Base-by-base conservation (phyloP, 2,329 filamentous ascomycete species). In the Cladosporium velox region DNA sequence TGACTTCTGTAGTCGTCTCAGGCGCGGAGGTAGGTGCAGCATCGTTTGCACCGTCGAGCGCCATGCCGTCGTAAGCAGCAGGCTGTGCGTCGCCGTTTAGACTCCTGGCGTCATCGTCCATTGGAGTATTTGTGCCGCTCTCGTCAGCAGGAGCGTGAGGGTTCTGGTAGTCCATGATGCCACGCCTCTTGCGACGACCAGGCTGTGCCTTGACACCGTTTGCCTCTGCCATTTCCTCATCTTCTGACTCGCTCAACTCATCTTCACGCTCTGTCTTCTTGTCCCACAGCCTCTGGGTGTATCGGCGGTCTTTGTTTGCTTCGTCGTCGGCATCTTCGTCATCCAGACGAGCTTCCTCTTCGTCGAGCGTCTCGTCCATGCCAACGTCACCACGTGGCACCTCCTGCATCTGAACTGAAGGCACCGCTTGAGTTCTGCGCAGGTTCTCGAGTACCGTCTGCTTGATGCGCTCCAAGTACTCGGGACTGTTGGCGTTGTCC, bases 321-420 rank as follows among this genome's bases (percentile, higher is more conserved):
- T 97, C 93, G 63, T 92, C 91, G 69, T 98, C 93, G 1, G 91
- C 72, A 69, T 98, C 93, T 11, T 92, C 72, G 70, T 90, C 88
- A 67, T 90, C 88, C 49, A 89, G 79, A 41, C 86, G 83, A 24
- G 86, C 88, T 73, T 90, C 88, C 35, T 85, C 85, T 67, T 90
- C 88, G 26, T 89, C 87, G 14, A 76, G 68, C 62, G 88, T 87
- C 77, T 87, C 84, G 6, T 83, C 83, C 65, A 85, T 85, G 34
- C 82, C 82, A 5, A 87, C 71, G 15, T 86, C 82, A 12, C 84
- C 81, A 44, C 85, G 81, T 1, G 88, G 88, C 18, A 90, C 86
- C 68, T 88, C 87, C 3, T 85, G 86, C 83, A 87, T 86, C 72
- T 88, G 87, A 6, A 88, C 86, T 0, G 86, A 89, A 1, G 88